Evolutionary conservation across 352 stramenopile species (phyloP), one percentile per base, ranked within the genome.

Genomic region (Thraustochytrium striatum): DNA sequence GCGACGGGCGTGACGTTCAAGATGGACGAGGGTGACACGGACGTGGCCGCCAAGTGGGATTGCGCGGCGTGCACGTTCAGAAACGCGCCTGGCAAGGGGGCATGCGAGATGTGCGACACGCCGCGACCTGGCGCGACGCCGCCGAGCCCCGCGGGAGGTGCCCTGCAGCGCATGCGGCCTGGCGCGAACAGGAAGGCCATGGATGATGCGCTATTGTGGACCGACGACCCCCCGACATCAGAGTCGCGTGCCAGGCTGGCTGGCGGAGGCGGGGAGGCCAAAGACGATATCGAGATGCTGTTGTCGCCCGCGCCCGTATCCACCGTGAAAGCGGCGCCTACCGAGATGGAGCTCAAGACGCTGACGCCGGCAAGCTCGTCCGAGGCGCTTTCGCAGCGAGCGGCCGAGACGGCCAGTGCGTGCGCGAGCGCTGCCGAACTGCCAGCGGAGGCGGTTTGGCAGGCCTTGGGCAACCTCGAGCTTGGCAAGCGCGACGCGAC

Each of bases 51-150:
- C n/a, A n/a, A 70, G n/a, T 70, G 59, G 59, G 53, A n/a, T 28
- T 70, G 59, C 59, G 36, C 21, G 53, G 59, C 59, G 35, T 70
- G 59, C 59, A 70, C 59, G n/a, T 70, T 52, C 41, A 33, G 44
- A 2, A 70, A 70, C 59, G 35, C 35, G 21, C 35, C 13, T 7
- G 30, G 13, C 21, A 25, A 38, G n/a, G 53, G 21, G n/a, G 35
- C n/a, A 9, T 70, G 59, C 59, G 59, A 70, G 2, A 70, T 70
- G 53, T 70, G 59, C 41, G 25, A 33, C 59, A 70, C 59, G n/a
- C 7, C 28, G 1, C 44, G 41, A 28, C 59, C 59, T 32, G 35
- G 35, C 36, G 59, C 59, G 35, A 52, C 59, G 3, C 50, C 41
- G 25, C 9, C 44, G 41, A 52, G 35, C 25, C 59, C 35, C 21